Evolutionary conservation across 2,329 filamentous ascomycete genomes (phyloP).

Genomic region (Phaeosphaeria sp.): DNA sequence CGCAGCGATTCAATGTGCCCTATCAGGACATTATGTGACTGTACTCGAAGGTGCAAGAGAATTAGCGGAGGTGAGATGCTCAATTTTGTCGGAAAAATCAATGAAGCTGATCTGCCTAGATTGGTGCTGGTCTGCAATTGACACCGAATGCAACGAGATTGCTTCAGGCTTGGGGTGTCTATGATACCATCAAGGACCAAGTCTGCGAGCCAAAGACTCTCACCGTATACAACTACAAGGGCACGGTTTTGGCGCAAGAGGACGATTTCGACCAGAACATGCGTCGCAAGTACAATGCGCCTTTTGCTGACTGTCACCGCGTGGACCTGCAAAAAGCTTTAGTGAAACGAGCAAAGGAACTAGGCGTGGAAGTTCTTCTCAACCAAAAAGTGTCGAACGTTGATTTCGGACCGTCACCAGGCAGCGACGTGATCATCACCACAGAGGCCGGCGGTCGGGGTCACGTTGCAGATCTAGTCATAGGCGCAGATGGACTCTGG

Average conservation of each 20-base stretch:
- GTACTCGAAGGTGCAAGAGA: slow-evolving; percentile 52
- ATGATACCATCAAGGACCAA: slow-evolving; percentile 50
- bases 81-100: not conserved
- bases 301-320: slow-evolving; percentile 67
- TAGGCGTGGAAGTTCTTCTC: slow-evolving; percentile 61
- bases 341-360: slow-evolving; percentile 57
- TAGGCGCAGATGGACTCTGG: slow-evolving; percentile 71
- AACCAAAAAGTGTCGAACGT: slow-evolving; percentile 57
- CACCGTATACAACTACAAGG: slow-evolving; percentile 62
- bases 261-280: slow-evolving; percentile 62
- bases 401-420: slow-evolving; percentile 52
- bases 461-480: slow-evolving; percentile 62
- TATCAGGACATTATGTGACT: slow-evolving; percentile 49
- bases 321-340: slow-evolving; percentile 66
- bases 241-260: slow-evolving; percentile 58
- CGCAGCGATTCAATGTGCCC: slow-evolving; percentile 52
- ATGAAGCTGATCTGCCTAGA: slow-evolving; percentile 19
- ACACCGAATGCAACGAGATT: slow-evolving; percentile 55
- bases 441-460: slow-evolving; percentile 51
- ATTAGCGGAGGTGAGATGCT: slow-evolving; percentile 49
- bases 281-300: slow-evolving; percentile 61
- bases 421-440: slow-evolving; percentile 47
- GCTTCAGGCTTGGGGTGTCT: slow-evolving; percentile 60
- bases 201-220: slow-evolving; percentile 56
- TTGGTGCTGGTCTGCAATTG: slow-evolving; percentile 46